A percentile compares a stretch with the other conserved stretches of the same genome.
phyloP scores from a whole-genome alignment of 164 flowering plant species.

The Brasenia schreberi region DNA sequence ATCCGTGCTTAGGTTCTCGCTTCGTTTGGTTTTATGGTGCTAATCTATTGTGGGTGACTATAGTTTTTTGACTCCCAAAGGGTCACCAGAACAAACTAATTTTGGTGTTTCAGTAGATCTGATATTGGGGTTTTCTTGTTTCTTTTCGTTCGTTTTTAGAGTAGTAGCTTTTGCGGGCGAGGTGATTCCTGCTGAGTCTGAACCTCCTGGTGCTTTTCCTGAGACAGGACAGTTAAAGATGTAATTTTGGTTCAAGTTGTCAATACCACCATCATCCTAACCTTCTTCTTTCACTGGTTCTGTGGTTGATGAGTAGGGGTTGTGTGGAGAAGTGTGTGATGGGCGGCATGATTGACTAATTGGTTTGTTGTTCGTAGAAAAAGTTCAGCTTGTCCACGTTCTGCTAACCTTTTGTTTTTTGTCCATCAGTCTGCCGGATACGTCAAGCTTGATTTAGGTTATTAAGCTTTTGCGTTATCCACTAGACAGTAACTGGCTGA shows the following conservation, averaged over 20 bases:
- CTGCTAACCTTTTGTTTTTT: too few species aligned
- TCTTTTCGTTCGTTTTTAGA: not conserved
- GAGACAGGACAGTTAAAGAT: not conserved
- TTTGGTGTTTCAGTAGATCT: not conserved
- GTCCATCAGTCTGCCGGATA: too few species aligned
- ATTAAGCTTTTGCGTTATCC: too few species aligned
- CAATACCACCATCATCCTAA: not conserved
- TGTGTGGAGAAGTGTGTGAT: too few species aligned
- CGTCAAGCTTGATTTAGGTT: too few species aligned
- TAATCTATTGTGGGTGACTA: not conserved
- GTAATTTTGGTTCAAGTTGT: not conserved
- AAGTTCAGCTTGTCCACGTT: too few species aligned
- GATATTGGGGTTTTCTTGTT: not conserved
- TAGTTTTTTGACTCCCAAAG: not conserved
- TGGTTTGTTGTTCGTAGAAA: too few species aligned
- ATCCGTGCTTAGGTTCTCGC: too few species aligned
- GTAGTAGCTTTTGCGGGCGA: not conserved
- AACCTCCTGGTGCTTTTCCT: not conserved
- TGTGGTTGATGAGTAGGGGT: too few species aligned
- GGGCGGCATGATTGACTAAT: too few species aligned
- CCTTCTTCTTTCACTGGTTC: not conserved
- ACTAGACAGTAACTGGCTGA: too few species aligned
- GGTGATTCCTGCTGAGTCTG: not conserved
- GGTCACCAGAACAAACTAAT: not conserved
- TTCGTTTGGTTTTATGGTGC: too few species aligned